phyloP scores from a whole-genome alignment of 1,284 basidiomycete species.

The Sanguinoderma infundibulare region DNA sequence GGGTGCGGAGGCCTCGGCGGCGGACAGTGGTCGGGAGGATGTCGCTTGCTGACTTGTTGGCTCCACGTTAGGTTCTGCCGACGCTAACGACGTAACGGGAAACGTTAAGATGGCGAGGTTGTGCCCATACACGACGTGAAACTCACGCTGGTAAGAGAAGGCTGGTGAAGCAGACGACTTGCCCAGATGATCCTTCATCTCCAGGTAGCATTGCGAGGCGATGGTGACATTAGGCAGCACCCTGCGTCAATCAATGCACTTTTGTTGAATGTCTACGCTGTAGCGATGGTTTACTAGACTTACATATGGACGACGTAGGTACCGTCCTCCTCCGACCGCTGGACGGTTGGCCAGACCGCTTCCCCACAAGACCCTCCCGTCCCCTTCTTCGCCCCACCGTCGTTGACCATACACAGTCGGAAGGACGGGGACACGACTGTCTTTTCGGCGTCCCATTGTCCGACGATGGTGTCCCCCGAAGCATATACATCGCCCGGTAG shows the following conservation, averaged over 20 bases:
- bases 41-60: neutral
- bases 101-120: neutral
- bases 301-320: constrained; percentile 36
- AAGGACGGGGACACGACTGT: constrained; percentile 34
- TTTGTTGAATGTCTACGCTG: neutral
- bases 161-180: constrained; percentile 40
- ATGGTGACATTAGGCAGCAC: constrained; percentile 38
- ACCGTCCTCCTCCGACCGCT: constrained; percentile 35
- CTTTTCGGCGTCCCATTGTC: constrained; percentile 32
- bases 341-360: constrained; percentile 43
- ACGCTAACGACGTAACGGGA: neutral
- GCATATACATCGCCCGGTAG: constrained; percentile 33
- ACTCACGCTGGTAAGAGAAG: constrained; percentile 48
- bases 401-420: constrained; percentile 28
- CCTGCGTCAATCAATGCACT: constrained; percentile 24
- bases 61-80: neutral
- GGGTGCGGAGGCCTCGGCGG: neutral
- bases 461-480: constrained; percentile 36
- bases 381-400: constrained; percentile 1
- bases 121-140: neutral
- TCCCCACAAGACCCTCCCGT: constrained; percentile 37
- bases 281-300: constrained; percentile 2
- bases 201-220: constrained; percentile 37
- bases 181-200: constrained; percentile 47
- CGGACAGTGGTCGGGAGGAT: neutral